Base-by-base conservation (phyloP, 2,329 filamentous ascomycete species). In the Xenoacremonium recifei region DNA sequence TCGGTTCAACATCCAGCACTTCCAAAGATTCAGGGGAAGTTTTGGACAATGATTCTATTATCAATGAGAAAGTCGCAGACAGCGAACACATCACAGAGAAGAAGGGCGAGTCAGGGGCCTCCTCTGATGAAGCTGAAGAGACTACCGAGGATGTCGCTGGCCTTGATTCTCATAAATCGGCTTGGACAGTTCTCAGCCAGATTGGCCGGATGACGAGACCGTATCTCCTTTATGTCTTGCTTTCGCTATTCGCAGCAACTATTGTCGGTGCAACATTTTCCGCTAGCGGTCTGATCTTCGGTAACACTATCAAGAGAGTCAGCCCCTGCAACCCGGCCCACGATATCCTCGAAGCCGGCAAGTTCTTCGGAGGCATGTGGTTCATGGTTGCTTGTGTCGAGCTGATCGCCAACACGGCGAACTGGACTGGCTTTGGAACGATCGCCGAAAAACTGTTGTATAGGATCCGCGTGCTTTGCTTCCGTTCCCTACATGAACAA, bases 401-500 rank as follows among this genome's bases (percentile, higher is more conserved):
- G 38, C 61, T 75, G 6, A 40, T 77, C 4, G 68, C 72, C 16
- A 85, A 87, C 48, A 64, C 80, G 4, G 68, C 73, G 21, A 84
- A 79, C 35, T 75, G 72, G 62, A 71, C 69, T 1, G 63, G 66
- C 18, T 78, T 79, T 67, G 63, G 67, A 6, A 60, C 60, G 21
- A 48, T 68, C 7, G 78, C 84, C 1, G 84, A 89, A 58, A 79
- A 82, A 48, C 65, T 86, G 2, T 68, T 88, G 2, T 83, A 81
- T 59, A 76, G 71, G 33, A 75, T 85, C 9, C 73, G 84, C 39
- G 75, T 84, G 3, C 62, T 84, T 2, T 83, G 80, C 0, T 79
- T 88, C 57, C 75, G 80, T 3, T 79, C 83, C 0, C 64, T 88
- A 2, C 75, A 87, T 37, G 71, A 80, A 44, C 84, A 87, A 61